phyloP scores from a whole-genome alignment of 371 early-diverging fungal genomes.

The Mortierella sp. region DNA sequence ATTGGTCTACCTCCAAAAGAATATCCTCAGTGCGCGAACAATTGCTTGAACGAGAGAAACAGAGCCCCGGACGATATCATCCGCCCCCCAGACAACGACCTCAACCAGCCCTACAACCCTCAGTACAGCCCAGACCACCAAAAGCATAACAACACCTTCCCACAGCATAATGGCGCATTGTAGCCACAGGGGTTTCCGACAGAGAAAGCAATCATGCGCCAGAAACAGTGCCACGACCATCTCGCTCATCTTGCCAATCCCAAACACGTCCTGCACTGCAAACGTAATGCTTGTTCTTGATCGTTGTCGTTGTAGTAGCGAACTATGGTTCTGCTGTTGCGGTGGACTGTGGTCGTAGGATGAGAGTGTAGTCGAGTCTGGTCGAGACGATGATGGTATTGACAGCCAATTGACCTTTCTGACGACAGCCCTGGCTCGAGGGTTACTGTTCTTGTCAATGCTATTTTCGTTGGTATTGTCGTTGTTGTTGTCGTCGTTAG shows the following conservation, averaged over 20 bases:
- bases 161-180: conserved; percentile 39
- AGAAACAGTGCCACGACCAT: conserved; percentile 42
- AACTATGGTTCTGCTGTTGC: not conserved
- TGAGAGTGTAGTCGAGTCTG: not conserved
- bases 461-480: not conserved
- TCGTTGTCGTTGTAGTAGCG: not conserved
- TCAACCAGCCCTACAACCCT: conserved; percentile 48
- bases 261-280: conserved; percentile 46
- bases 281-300: conserved; percentile 24
- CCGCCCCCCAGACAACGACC: conserved; percentile 37
- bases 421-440: not conserved
- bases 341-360: not conserved
- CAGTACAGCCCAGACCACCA: conserved; percentile 34
- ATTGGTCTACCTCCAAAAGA: conserved; percentile 11
- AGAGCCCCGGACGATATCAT: conserved; percentile 38
- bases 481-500: not conserved
- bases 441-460: not conserved
- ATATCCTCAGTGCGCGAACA: not conserved
- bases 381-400: not conserved
- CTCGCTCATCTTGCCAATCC: conserved; percentile 44
- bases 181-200: conserved; percentile 36
- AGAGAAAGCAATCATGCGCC: conserved; percentile 46
- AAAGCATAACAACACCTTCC: conserved; percentile 36
- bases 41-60: conserved; percentile 18
- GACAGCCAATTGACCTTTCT: not conserved